Percentiles rank a stretch among this genome's conserved stretches.
Conservation (phyloP, 306 rosid species). For the Ammopiptanthus mongolicus region DNA sequence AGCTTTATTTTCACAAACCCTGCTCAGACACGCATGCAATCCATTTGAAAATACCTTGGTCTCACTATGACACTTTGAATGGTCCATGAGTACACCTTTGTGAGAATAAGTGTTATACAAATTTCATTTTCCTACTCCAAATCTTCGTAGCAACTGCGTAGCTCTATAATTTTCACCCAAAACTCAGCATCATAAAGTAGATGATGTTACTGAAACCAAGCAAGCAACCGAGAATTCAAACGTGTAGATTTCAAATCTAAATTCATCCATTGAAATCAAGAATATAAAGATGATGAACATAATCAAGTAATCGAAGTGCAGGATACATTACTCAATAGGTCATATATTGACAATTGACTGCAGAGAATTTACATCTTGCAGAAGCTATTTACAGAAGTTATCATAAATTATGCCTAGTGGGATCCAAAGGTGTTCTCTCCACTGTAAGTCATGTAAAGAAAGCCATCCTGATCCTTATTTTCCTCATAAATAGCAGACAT, state of each 20-base stretch:
- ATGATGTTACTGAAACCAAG: background rate
- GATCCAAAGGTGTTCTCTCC: conserved; percentile 94
- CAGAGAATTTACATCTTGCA: conserved; percentile 33
- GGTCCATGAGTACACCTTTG: no score
- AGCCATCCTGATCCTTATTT: conserved; percentile 89
- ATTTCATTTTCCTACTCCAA: background rate
- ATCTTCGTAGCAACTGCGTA: background rate
- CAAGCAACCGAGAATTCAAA: background rate
- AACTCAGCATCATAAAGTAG: background rate
- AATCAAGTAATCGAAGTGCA: background rate
- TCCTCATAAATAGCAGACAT: conserved; percentile 83
- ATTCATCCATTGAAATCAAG: background rate
- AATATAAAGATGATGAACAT: background rate
- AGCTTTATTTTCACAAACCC: no score
- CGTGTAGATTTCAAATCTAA: background rate
- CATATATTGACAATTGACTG: conserved; percentile 18
- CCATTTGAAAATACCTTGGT: no score
- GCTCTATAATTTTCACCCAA: background rate
- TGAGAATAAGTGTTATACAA: background rate
- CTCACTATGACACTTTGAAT: no score
- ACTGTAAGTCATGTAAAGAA: conserved; percentile 95
- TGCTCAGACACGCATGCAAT: no score
- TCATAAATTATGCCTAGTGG: conserved; percentile 9
- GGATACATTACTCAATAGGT: background rate
- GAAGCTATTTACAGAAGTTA: conserved; percentile 39